Percentiles rank a stretch among this genome's conserved stretches.
phyloP scores from a whole-genome alignment of 2,329 filamentous ascomycete species.

The Hypomyces rosellus region DNA sequence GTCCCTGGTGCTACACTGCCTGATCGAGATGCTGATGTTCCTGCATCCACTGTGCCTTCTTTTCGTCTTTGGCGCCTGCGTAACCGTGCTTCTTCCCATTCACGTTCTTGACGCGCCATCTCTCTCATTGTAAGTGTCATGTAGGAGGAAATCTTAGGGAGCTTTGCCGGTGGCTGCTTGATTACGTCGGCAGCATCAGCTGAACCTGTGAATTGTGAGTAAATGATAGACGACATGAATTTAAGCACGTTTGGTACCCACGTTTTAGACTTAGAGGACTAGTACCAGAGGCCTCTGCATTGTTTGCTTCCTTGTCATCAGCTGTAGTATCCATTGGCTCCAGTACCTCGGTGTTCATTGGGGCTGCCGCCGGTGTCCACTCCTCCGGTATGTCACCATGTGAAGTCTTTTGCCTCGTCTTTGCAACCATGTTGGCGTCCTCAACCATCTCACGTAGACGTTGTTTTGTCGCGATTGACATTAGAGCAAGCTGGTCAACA shows the following conservation, averaged over 20 bases:
- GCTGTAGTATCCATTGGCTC: constrained; percentile 21
- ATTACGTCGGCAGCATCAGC: constrained; percentile 31
- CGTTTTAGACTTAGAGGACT: constrained; percentile 49
- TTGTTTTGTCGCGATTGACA: constrained; percentile 79
- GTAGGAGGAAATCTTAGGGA: constrained; percentile 45
- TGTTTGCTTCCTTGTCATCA: constrained; percentile 31
- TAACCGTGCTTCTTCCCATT: constrained; percentile 65
- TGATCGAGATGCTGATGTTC: constrained; percentile 42
- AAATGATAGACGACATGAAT: background rate
- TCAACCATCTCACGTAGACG: constrained; percentile 69
- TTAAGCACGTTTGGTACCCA: constrained; percentile 37
- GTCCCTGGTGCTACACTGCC: constrained; percentile 55
- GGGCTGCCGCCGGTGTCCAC: constrained; percentile 65
- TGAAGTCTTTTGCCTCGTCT: constrained; percentile 67
- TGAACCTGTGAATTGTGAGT: constrained; percentile 27
- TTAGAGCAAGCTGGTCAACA: constrained; percentile 73
- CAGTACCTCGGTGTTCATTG: constrained; percentile 35
- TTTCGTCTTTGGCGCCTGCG: constrained; percentile 59
- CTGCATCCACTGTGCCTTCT: constrained; percentile 49
- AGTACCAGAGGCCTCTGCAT: constrained; percentile 47
- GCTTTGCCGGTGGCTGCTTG: constrained; percentile 37
- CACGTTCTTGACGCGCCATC: constrained; percentile 59
- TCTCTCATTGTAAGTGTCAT: constrained; percentile 51
- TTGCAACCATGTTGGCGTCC: constrained; percentile 65
- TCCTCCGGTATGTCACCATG: constrained; percentile 73